phyloP scores from a whole-genome alignment of 768 basidiomycete genomes.

The Lactarius evosmus region DNA sequence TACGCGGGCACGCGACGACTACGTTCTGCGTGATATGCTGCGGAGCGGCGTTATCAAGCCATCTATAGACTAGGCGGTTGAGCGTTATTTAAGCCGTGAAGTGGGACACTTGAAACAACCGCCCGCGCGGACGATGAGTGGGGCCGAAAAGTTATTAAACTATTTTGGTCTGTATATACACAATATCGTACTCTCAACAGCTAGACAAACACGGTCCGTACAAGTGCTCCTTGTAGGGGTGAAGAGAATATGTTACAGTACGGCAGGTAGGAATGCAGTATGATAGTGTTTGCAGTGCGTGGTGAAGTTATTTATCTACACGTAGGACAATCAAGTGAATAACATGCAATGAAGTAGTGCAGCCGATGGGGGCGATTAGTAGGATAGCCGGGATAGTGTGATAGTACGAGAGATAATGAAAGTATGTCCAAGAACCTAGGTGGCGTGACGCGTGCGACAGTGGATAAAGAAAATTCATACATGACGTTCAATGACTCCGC shows the following conservation, averaged over 20 bases:
- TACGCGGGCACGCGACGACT: conserved; percentile 41
- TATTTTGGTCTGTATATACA: conserved; percentile 17
- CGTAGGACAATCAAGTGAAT: conserved; percentile 11
- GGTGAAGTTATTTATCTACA: conserved; percentile 17
- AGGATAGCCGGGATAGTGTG: conserved; percentile 2
- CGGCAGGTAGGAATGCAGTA: conserved; percentile 8
- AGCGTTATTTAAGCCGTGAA: conserved; percentile 24
- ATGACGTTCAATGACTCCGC: neutral
- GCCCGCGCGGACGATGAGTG: neutral
- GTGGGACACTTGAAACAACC: neutral
- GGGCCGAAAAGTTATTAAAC: conserved; percentile 5
- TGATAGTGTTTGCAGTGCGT: conserved; percentile 17
- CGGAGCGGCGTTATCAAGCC: conserved; percentile 56
- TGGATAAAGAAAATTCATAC: no score
- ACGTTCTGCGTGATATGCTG: conserved; percentile 50
- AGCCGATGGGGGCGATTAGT: conserved; percentile 9
- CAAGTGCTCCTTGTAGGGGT: neutral
- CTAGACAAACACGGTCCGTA: conserved; percentile 8
- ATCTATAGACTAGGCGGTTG: conserved; percentile 38
- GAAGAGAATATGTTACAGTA: conserved; percentile 19
- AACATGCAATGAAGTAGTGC: conserved; percentile 11
- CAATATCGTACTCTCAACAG: neutral
- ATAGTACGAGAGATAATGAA: conserved; percentile 16
- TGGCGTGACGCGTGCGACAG: neutral
- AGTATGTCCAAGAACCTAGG: neutral